Conservation (phyloP, 2,329 filamentous ascomycete genomes). For the Fusarium annulatum region DNA sequence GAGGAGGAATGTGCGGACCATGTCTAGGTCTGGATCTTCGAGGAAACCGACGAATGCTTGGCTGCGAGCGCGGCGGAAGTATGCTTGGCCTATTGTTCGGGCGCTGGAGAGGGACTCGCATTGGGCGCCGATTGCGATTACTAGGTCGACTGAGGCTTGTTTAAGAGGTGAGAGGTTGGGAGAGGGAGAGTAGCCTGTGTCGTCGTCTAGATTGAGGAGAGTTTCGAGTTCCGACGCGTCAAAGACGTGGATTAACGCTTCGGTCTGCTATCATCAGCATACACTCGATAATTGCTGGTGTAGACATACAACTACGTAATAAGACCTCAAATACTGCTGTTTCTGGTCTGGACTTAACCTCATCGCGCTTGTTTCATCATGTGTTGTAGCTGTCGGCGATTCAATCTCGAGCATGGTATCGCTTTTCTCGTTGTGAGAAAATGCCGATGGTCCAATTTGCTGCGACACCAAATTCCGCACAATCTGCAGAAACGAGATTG, state of each 20-base stretch:
- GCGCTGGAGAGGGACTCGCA: slow-evolving; percentile 35
- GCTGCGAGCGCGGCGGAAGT: slow-evolving; percentile 57
- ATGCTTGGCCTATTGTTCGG: slow-evolving; percentile 44
- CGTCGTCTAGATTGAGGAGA: slow-evolving; percentile 23
- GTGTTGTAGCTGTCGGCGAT: slow-evolving; percentile 17
- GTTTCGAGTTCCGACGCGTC: slow-evolving; percentile 44
- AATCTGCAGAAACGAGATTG: slow-evolving; percentile 65
- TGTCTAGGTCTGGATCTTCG: slow-evolving; percentile 42
- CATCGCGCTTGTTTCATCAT: background rate
- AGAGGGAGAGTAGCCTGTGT: background rate
- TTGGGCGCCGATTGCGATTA: slow-evolving; percentile 44
- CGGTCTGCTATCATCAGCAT: slow-evolving; percentile 41
- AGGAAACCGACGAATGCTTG: slow-evolving; percentile 40
- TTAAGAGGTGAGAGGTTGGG: slow-evolving; percentile 1
- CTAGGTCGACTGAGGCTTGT: slow-evolving; percentile 27
- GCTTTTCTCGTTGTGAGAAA: slow-evolving; percentile 45
- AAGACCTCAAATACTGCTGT: slow-evolving; percentile 26
- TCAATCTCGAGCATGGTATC: slow-evolving; percentile 46
- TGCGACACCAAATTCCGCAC: slow-evolving; percentile 42
- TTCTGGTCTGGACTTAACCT: background rate
- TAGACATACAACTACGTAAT: slow-evolving; percentile 32
- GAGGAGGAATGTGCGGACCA: slow-evolving; percentile 52
- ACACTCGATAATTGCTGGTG: fast-evolving
- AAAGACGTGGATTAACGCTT: slow-evolving; percentile 50
- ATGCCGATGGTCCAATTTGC: slow-evolving; percentile 42